Evolutionary conservation across 805 yeast genomes (phyloP), one percentile per base, ranked within the genome.

Genomic region (Cyberlindnera bimundalis): DNA sequence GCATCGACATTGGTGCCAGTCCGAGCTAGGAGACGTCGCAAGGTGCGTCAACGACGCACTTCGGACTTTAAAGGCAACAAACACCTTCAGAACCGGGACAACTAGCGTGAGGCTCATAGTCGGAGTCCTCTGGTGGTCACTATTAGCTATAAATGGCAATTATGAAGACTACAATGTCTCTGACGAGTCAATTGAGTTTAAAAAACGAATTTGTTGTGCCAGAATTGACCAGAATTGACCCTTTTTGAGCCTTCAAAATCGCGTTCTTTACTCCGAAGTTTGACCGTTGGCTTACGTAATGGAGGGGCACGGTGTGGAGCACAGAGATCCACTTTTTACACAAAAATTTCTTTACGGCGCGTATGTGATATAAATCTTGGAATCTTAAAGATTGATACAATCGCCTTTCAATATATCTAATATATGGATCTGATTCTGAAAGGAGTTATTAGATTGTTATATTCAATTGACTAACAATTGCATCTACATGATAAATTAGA

Each of bases 281-380:
- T 12, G 28, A 16, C 28, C 28, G 30, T 6, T 14, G 4, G 39
- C 15, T 46, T 46, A 46, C 43, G 44, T 42, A 43, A 44, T 39
- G 41, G 51, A 28, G 48, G 51, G 48, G 51, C 48, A 44, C 35
- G 29, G 17, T 43, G 50, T 37, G 50, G 48, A 41, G 49, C 46
- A 29, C 48, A 17, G 39, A 15, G 38, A 12, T 31, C 42, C 40
- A 40, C n/a, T 13, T 11, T 15, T 10, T 21, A 21, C 24, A 21
- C 10, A 7, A 6, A 21, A 21, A 21, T 21, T 10, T 21, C 24
- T 10, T 21, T n/a, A n/a, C 36, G 29, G 33, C 39, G 33, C 27
- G 18, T 35, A 26, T 33, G n/a, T n/a, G n/a, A n/a, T n/a, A n/a
- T n/a, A n/a, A n/a, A n/a, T n/a, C n/a, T n/a, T n/a, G n/a, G n/a